Base-by-base conservation (phyloP, 1,284 basidiomycete genomes). In the Apiotrichum akiyoshidainum region DNA sequence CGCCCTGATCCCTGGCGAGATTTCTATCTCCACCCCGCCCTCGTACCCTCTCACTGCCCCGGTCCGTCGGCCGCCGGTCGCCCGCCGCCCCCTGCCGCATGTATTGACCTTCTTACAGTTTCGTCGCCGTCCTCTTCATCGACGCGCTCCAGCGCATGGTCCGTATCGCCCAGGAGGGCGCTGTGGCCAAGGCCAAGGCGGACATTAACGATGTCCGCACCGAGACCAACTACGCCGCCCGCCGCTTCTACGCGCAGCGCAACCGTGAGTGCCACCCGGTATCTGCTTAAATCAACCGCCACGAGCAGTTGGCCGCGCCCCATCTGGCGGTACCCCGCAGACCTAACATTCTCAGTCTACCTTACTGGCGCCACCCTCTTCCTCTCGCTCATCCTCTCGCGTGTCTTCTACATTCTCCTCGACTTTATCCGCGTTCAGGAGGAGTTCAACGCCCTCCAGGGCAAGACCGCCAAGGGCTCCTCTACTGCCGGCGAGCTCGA, bases 101-200 rank as follows among this genome's bases (percentile, higher is more conserved):
- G 14, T 40, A 8, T 11, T n/a, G 16, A 41, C 46, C 55, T 26
- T 50, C 39, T 4, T 14, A 12, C 67, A 93, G 91, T 64, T 96
- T 95, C 70, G 87, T 96, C 1, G 89, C 81, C 1, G 85, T 97
- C 3, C 64, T 79, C 19, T 81, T 82, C 66, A 73, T 81, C 46
- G 93, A 97, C 68, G 92, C 94, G 31, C 81, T 95, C 45, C 93
- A 97, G 78, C 84, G 93, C 65, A 94, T 96, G 90, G 85, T 89
- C 81, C 85, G 90, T 59, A 87, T 95, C 41, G 86, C 87, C 17
- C 75, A 78, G 66, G 77, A 79, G 62, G 75, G 77, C 0, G 87
- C 93, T 46, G 72, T 84, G 22, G 86, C 88, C 17, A 90, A 88
- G 71, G 74, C 81, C 47, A 82, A 82, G 34, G 81, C 81, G 47